Conservation (phyloP, 169 alveolate genomes). For the Eimeria tenella region DNA sequence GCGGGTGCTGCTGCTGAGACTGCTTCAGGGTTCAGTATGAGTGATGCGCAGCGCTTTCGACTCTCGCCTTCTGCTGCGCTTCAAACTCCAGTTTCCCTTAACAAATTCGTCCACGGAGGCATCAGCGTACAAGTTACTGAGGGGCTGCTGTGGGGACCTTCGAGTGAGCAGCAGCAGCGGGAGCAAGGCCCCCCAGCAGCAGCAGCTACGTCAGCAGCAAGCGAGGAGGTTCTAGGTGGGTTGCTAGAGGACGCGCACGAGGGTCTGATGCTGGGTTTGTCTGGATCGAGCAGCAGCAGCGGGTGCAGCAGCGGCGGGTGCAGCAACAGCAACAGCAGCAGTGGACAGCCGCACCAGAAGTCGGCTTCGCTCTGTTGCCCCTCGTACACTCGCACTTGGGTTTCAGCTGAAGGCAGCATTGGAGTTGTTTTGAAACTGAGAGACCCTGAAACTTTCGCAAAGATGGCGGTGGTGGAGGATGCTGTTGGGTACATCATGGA, state of each 20-base stretch:
- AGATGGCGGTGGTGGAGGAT: conserved; percentile 37
- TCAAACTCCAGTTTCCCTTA: conserved; percentile 22
- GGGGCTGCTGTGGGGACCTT: background rate
- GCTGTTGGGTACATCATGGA: conserved; percentile 22
- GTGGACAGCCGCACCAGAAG: conserved; percentile 6
- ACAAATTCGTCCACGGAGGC: conserved; percentile 40
- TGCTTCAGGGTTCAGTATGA: background rate
- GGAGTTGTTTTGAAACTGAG: conserved; percentile 24
- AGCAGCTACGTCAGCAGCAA: conserved; percentile 31
- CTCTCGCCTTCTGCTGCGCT: conserved; percentile 33
- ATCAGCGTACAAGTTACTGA: background rate
- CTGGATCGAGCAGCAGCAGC: background rate
- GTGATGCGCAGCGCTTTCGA: conserved; percentile 30
- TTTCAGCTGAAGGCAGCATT: conserved; percentile 34
- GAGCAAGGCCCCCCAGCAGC: conserved; percentile 27
- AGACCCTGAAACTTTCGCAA: conserved; percentile 11
- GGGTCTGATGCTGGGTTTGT: background rate
- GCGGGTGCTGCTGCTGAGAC: background rate
- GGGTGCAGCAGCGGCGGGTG: conserved; percentile 19
- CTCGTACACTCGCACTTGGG: conserved; percentile 21
- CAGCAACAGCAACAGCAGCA: conserved; percentile 56
- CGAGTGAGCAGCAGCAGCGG: conserved; percentile 19
- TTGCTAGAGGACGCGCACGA: background rate
- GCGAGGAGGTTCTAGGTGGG: background rate
- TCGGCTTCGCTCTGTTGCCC: background rate